Evolutionary conservation across 2,329 filamentous ascomycete species (phyloP).

Genomic region (Trichophyton benhamiae): DNA sequence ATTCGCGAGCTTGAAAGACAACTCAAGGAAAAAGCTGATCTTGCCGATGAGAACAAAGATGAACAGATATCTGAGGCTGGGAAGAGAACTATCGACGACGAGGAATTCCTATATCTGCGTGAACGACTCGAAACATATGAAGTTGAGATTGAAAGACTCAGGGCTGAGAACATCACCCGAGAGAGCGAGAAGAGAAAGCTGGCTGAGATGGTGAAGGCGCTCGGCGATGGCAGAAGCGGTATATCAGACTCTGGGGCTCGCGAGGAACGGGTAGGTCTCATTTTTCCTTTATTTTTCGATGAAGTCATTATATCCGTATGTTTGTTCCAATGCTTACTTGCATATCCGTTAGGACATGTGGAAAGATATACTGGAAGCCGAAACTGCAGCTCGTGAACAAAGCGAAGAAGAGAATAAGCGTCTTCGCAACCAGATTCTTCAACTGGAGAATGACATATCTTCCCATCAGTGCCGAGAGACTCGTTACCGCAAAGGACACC

Average conservation of each 20-base stretch:
- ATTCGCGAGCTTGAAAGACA: slow-evolving; percentile 80
- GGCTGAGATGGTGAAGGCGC: slow-evolving; percentile 62
- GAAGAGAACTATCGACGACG: slow-evolving; percentile 50
- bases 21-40: slow-evolving; percentile 46
- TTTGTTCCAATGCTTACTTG: not conserved
- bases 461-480: slow-evolving; percentile 17
- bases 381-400: slow-evolving; percentile 78
- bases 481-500: slow-evolving; percentile 25
- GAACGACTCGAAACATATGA: slow-evolving; percentile 78
- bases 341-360: slow-evolving; percentile 57
- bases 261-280: slow-evolving; percentile 34
- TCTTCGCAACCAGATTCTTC: slow-evolving; percentile 72
- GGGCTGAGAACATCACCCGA: slow-evolving; percentile 62
- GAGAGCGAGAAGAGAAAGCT: slow-evolving; percentile 80
- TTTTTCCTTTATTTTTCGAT: not conserved
- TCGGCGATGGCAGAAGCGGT: slow-evolving; percentile 41
- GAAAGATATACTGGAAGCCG: slow-evolving; percentile 88
- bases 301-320: not conserved
- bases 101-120: slow-evolving; percentile 72
- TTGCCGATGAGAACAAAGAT: slow-evolving; percentile 40
- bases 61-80: slow-evolving; percentile 22
- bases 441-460: slow-evolving; percentile 41
- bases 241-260: slow-evolving; percentile 39
- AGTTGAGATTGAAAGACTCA: slow-evolving; percentile 68
- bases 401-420: slow-evolving; percentile 77